Evolutionary conservation across 495 filamentous ascomycete species (phyloP).

Genomic region (Penicillium canariense): DNA sequence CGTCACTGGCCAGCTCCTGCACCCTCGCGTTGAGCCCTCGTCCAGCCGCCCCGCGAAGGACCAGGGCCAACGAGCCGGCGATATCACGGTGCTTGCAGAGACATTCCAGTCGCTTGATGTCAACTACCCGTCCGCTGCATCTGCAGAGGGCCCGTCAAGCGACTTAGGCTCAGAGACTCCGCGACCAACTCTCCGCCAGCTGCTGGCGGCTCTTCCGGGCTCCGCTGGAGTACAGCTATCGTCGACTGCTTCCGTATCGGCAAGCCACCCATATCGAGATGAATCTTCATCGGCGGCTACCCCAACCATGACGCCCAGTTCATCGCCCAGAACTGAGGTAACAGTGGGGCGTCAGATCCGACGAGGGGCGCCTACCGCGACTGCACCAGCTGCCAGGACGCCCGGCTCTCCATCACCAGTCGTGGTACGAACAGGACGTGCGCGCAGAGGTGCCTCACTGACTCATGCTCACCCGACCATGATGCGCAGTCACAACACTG

Average conservation of each 20-base stretch:
- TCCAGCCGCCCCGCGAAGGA: background rate
- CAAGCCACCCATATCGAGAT: background rate
- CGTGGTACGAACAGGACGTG: background rate
- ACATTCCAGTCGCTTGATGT: background rate
- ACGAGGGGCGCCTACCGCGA: background rate
- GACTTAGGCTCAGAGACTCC: background rate
- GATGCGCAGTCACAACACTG: background rate
- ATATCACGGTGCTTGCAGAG: background rate
- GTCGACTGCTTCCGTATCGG: background rate
- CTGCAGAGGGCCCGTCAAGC: background rate
- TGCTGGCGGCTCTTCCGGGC: background rate
- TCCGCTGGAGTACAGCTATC: background rate
- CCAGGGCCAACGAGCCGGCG: background rate
- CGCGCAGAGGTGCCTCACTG: background rate
- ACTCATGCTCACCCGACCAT: background rate
- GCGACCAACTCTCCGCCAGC: background rate
- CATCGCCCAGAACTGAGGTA: background rate
- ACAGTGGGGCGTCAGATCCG: background rate
- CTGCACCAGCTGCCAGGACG: background rate
- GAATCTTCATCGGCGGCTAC: background rate
- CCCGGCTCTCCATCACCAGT: background rate
- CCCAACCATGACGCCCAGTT: slow-evolving; percentile 1
- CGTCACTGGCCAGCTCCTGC: background rate
- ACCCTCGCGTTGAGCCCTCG: slow-evolving; percentile 1
- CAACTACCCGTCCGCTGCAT: background rate